Evolutionary conservation across 2,329 filamentous ascomycete genomes (phyloP), one percentile per base, ranked within the genome.

Genomic region (Cladosporium phlei): DNA sequence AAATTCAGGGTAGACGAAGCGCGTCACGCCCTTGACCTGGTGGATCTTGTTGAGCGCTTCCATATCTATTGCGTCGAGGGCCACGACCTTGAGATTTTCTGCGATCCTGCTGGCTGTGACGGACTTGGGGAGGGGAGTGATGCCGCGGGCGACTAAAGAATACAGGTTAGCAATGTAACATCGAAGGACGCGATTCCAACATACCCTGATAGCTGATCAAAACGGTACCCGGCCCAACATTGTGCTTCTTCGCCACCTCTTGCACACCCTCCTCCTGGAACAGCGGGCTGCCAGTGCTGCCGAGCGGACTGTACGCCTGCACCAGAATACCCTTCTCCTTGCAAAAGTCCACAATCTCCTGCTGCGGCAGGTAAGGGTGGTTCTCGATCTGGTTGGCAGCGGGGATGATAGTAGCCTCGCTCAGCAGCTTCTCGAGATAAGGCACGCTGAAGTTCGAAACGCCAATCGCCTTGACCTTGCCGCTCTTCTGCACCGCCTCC

Each of bases 351-450:
- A 85, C 78, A 50, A 88, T 79, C 52, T 87, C 81, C 56, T 85
- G 76, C 69, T 89, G 83, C 2, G 83, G 83, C 9, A 86, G 76
- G 5, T 75, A 75, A 11, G 83, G 83, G 70, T 85, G 81, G 72
- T 85, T 85, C 67, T 87, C 83, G 60, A 86, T 85, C 70, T 86
- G 82, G 70, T 85, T 85, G 60, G 80, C 77, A 48, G 80, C 82
- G 5, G 82, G 82, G 7, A 79, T 68, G 54, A 86, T 74, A 32
- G 81, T 34, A 55, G 80, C 80, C 0, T 77, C 75, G 5, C 67
- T 66, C 5, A 84, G 69, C 4, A 75, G 66, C 58, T 71, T 69
- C 59, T 73, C 65, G 14, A 75, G 57, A 59, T 67, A 73, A 52
- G 68, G 69, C 40, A 69, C 66, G 1, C 67, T 69, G 65, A 72